These are phyloP conservation scores for Cryoendolithus antarcticus DNA, from an alignment of 2,329 filamentous ascomycete species.

Conservation along the genomic window DNA sequence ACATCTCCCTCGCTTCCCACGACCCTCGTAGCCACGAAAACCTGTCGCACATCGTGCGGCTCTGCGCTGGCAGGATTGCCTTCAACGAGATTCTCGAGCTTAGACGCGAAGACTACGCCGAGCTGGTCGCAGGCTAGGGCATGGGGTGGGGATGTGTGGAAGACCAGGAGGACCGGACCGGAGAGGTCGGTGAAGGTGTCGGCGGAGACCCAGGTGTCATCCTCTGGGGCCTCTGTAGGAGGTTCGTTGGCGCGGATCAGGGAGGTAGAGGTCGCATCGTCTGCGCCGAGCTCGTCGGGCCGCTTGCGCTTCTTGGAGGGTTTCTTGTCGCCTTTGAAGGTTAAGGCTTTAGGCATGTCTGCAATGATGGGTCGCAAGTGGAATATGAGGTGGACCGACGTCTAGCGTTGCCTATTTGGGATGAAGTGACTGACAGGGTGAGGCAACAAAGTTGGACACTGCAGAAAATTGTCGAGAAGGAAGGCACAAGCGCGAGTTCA, in stretches of 20 bases:
- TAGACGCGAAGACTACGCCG: slow-evolving; percentile 72
- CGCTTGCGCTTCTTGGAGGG: slow-evolving; percentile 75
- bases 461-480: too few species aligned
- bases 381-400: not conserved
- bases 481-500: too few species aligned
- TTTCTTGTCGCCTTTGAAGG: slow-evolving; percentile 97
- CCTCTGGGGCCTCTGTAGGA: slow-evolving; percentile 42
- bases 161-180: slow-evolving; percentile 70
- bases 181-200: slow-evolving; percentile 61
- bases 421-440: too few species aligned
- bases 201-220: slow-evolving; percentile 87
- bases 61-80: slow-evolving; percentile 72
- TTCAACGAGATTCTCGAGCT: slow-evolving; percentile 80
- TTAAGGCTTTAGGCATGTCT: slow-evolving; percentile 72
- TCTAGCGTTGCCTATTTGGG: too few species aligned
- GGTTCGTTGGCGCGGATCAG: slow-evolving; percentile 17
- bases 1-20: slow-evolving; percentile 63
- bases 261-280: slow-evolving; percentile 23
- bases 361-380: not conserved
- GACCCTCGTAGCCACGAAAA: slow-evolving; percentile 81
- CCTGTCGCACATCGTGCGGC: slow-evolving; percentile 88
- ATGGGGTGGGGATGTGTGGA: slow-evolving; percentile 60
- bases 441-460: too few species aligned
- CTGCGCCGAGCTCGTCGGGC: slow-evolving; percentile 36
- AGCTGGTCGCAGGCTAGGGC: slow-evolving; percentile 76